Evolutionary conservation across 805 yeast species (phyloP), one percentile per base, ranked within the genome.

Genomic region (Candida nitratophila): DNA sequence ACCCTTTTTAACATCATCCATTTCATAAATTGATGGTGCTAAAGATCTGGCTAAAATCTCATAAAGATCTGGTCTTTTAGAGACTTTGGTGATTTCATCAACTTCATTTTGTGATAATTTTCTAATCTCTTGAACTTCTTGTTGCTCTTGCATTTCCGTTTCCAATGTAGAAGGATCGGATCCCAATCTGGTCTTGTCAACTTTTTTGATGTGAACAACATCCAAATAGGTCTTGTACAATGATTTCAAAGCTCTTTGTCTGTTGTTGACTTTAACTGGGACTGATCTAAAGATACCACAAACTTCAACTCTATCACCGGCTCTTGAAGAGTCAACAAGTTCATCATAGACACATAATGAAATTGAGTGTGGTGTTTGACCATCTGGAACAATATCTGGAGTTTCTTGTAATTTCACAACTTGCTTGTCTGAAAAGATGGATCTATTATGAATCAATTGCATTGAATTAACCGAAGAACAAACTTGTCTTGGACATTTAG

Each of bases 1-100:
- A 20, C 99, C 99, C 64, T 93, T 93, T 54, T 93, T 93, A 36
- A 91, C 96, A 60, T 93, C 99, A 54, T 88, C 97, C 76, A 90
- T 79, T 64, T 93, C 99, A 63, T 77, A 93, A 55, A 93, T 88
- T 43, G 96, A 85, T n/a, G 99, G 99, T 0, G 99, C 98, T 51
- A 93, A 69, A 1, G 97, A 88, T 47, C 97, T 76, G 0, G 98
- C 80, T 42, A 93, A 70, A 17, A 90, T 65, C 51, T 89, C 95
- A 62, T 91, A 93, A 30, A 90, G 64, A 63, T 93, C 98, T 15
- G 73, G 76, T 51, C 98, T 77, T 48, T 64, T 60, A 0, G 95
- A 68, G 2, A 77, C 71, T 45, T 73, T 77, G 47, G 70, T 68
- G 52, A 93, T 87, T 52, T 73, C 73, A 7, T 62, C 75, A 19